These are phyloP conservation scores for Pythium dissotocum DNA, from an alignment of 352 stramenopile species.

Conservation along the genomic window DNA sequence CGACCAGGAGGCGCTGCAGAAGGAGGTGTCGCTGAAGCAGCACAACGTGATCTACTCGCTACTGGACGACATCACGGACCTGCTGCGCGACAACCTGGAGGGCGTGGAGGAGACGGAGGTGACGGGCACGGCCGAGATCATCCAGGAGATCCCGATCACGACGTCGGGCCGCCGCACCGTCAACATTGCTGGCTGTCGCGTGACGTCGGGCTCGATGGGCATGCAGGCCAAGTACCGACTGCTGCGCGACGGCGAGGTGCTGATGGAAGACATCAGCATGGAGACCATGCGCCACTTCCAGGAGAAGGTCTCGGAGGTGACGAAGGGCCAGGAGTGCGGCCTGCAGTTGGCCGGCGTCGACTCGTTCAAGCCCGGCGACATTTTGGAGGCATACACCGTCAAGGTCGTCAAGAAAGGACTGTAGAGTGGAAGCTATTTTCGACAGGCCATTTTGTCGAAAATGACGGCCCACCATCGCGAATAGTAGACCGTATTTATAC, in stretches of 20 bases:
- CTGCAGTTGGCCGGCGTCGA: slow-evolving; percentile 93
- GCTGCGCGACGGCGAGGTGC: slow-evolving; percentile 90
- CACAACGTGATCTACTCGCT: slow-evolving; percentile 90
- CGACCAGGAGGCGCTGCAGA: slow-evolving; percentile 79
- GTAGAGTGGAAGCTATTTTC: slow-evolving; percentile 28
- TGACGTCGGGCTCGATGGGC: slow-evolving; percentile 93
- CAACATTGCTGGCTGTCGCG: slow-evolving; percentile 95
- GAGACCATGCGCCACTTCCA: slow-evolving; percentile 91
- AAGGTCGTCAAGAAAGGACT: slow-evolving; percentile 70
- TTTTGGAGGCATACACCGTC: slow-evolving; percentile 92
- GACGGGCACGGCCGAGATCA: slow-evolving; percentile 72
- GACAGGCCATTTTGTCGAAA: slow-evolving; percentile 15
- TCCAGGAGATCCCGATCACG: slow-evolving; percentile 87
- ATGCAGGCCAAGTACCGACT: slow-evolving; percentile 84
- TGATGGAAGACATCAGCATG: slow-evolving; percentile 84
- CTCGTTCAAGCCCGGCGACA: slow-evolving; percentile 93
- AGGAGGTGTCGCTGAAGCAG: slow-evolving; percentile 65
- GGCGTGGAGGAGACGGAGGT: slow-evolving; percentile 66
- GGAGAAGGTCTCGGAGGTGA: slow-evolving; percentile 91
- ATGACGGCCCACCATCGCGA: slow-evolving; percentile 6
- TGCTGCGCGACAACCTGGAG: slow-evolving; percentile 68
- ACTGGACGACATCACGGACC: slow-evolving; percentile 86
- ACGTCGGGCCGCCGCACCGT: slow-evolving; percentile 82
- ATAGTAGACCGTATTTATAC: slow-evolving; percentile 33
- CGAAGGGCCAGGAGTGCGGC: slow-evolving; percentile 97